A percentile compares a stretch with the other conserved stretches of the same genome.
Conservation (phyloP, 495 filamentous ascomycete species). For the Zalerion maritima region DNA sequence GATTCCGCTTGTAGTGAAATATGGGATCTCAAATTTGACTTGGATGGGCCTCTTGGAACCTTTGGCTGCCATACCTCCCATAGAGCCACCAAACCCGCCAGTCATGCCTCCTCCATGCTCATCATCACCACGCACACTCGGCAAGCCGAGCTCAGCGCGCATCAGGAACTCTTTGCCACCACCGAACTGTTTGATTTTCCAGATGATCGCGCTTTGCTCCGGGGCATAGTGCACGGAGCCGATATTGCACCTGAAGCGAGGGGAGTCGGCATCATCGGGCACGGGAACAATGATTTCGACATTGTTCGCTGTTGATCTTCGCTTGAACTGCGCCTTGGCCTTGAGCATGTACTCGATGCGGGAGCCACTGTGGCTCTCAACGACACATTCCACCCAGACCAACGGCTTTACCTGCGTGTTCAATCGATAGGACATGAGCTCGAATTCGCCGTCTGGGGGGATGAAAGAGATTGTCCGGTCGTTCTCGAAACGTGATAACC, state of each 20-base stretch:
- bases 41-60: slow-evolving; percentile 85
- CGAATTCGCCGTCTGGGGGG: slow-evolving; percentile 95
- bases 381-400: slow-evolving; percentile 97
- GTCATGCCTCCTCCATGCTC: slow-evolving; percentile 94
- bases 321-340: slow-evolving; percentile 96
- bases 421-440: slow-evolving; percentile 97
- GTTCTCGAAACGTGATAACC: slow-evolving; percentile 92
- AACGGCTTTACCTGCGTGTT: slow-evolving; percentile 98
- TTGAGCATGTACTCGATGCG: slow-evolving; percentile 98
- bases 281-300: slow-evolving; percentile 97
- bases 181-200: slow-evolving; percentile 99
- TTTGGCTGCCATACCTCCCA: slow-evolving; percentile 66
- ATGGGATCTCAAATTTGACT: slow-evolving; percentile 99
- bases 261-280: slow-evolving; percentile 91
- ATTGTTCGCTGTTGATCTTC: slow-evolving; percentile 94
- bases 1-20: slow-evolving; percentile 97
- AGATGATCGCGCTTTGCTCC: slow-evolving; percentile 93
- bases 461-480: slow-evolving; percentile 99
- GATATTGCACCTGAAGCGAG: slow-evolving; percentile 94
- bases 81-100: slow-evolving; percentile 88
- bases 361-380: slow-evolving; percentile 86
- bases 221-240: slow-evolving; percentile 97
- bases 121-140: slow-evolving; percentile 91
- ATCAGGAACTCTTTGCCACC: slow-evolving; percentile 98
- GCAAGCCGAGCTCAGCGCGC: slow-evolving; percentile 92